Evolutionary conservation across 805 yeast species (phyloP).

Genomic region (Candida endomychidarum): DNA sequence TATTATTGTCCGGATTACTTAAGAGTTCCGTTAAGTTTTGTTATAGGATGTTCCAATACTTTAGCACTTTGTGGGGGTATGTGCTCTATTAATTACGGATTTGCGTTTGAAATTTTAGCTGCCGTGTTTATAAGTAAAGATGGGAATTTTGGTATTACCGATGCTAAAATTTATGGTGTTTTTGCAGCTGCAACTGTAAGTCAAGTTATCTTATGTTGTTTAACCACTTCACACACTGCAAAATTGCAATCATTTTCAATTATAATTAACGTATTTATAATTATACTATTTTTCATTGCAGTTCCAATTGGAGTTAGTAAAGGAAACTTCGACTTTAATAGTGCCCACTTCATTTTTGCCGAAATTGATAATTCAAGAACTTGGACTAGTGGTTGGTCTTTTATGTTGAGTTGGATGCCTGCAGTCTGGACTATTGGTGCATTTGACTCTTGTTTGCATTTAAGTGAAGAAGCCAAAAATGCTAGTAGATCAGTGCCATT

Average conservation of each 20-base stretch:
- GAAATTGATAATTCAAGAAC: conserved; percentile 48
- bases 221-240: conserved; percentile 58
- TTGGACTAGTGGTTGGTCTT: conserved; percentile 46
- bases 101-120: conserved; percentile 57
- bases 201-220: conserved; percentile 53
- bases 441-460: conserved; percentile 70
- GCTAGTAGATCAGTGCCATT: conserved; percentile 64
- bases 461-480: conserved; percentile 67
- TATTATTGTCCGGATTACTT: conserved; percentile 58
- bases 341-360: conserved; percentile 52
- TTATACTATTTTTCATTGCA: conserved; percentile 59
- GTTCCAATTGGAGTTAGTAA: conserved; percentile 57
- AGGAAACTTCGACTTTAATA: conserved; percentile 22
- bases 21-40: conserved; percentile 54
- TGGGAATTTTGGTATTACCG: conserved; percentile 54
- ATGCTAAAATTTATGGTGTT: conserved; percentile 59
- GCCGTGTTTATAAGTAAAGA: conserved; percentile 55
- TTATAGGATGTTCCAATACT: conserved; percentile 68
- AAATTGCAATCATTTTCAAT: conserved; percentile 61
- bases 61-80: conserved; percentile 65
- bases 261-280: conserved; percentile 49
- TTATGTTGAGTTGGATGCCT: conserved; percentile 58
- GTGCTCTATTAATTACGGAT: conserved; percentile 70
- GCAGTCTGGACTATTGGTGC: conserved; percentile 77
- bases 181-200: conserved; percentile 59